Percentiles rank a stretch among this genome's conserved stretches.
Evolutionary conservation across 169 alveolate genomes (phyloP).

Genomic region (Fabrea salina): DNA sequence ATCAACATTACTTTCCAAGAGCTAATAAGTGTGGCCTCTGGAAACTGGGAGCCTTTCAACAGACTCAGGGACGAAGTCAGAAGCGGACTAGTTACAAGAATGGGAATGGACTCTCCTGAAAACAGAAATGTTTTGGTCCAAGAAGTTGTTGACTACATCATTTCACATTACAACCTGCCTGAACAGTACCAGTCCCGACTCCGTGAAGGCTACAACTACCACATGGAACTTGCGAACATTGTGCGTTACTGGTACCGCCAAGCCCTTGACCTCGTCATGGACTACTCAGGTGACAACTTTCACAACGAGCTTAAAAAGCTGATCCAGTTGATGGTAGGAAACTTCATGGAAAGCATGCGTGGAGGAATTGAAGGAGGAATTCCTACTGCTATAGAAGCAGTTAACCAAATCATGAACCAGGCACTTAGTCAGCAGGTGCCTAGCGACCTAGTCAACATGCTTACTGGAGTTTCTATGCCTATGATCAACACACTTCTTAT

Average conservation of each 20-base stretch:
- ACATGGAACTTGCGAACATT: background rate
- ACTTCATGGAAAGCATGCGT: background rate
- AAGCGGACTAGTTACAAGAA: background rate
- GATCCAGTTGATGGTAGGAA: background rate
- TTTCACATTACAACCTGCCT: background rate
- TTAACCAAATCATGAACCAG: background rate
- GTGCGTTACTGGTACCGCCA: background rate
- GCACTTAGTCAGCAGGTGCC: background rate
- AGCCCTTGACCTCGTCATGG: background rate
- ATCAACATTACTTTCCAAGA: background rate
- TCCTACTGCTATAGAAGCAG: background rate
- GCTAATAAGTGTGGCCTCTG: background rate
- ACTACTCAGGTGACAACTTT: background rate
- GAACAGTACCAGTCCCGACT: background rate
- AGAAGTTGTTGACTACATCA: background rate
- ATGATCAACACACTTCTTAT: background rate
- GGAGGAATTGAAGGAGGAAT: background rate
- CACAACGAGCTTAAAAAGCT: background rate
- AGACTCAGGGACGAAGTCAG: background rate
- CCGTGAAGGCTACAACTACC: background rate
- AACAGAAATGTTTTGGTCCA: background rate
- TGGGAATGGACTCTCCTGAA: constrained; percentile 22
- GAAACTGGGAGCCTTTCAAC: constrained; percentile 6
- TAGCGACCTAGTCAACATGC: background rate
- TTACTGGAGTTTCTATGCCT: background rate